Evolutionary conservation across 768 basidiomycete genomes (phyloP).

Genomic region (Boletus rex-veris): DNA sequence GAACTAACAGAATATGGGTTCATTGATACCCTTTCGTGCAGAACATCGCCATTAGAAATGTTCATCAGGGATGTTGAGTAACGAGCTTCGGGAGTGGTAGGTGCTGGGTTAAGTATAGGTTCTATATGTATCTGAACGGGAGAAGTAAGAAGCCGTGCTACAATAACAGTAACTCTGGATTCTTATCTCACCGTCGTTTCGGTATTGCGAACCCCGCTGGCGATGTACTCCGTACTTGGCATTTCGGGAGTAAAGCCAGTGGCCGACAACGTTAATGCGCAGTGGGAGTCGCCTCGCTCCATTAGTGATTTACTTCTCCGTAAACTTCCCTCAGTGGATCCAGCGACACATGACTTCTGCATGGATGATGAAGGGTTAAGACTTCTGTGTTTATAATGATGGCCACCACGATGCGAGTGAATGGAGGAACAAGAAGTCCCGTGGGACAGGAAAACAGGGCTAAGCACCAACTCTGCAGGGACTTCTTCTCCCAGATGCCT

Average conservation of each 20-base stretch:
- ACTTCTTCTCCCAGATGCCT: constrained; percentile 38
- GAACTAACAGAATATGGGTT: neutral
- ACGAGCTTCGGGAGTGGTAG: neutral
- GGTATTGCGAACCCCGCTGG: neutral
- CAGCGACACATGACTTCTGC: neutral
- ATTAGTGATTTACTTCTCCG: constrained; percentile 33
- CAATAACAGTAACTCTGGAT: neutral
- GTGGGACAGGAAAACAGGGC: constrained; percentile 2
- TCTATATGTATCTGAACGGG: neutral
- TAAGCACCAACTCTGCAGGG: constrained; percentile 34
- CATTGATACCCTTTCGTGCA: neutral
- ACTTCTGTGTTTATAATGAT: constrained; percentile 12
- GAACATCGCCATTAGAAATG: neutral
- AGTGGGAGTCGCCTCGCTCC: neutral
- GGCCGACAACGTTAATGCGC: neutral
- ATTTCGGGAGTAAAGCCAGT: neutral
- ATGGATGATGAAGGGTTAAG: constrained; percentile 9
- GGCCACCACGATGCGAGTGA: neutral
- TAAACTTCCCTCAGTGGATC: constrained; percentile 1
- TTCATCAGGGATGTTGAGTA: neutral
- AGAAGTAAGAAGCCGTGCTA: constrained; percentile 2
- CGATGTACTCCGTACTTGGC: neutral
- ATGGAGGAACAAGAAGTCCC: neutral
- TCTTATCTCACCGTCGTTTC: constrained; percentile 5
- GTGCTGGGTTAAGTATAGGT: neutral